phyloP scores from a whole-genome alignment of 257 asterid genomes.

The Anisodus tanguticus region DNA sequence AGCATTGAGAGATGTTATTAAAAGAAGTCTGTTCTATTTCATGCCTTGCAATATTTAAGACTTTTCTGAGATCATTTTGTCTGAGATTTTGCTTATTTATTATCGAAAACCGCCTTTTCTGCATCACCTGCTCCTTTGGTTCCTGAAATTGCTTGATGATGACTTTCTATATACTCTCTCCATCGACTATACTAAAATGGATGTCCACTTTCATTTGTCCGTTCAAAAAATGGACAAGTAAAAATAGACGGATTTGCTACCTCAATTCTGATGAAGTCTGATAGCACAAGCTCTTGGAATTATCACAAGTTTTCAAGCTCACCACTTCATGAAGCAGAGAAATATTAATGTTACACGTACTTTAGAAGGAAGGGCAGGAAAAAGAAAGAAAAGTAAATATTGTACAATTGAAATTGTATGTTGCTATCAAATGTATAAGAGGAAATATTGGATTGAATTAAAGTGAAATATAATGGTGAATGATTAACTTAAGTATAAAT shows the following conservation, averaged over 20 bases:
- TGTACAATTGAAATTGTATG: not conserved
- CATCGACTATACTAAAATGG: too few relatives aligned
- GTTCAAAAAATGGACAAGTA: too few relatives aligned
- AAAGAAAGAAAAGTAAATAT: not conserved
- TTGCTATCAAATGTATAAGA: not conserved
- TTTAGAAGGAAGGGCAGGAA: not conserved
- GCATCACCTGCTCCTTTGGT: not conserved
- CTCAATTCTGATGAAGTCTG: not conserved
- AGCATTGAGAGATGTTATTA: not conserved
- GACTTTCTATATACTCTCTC: not conserved
- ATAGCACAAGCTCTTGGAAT: not conserved
- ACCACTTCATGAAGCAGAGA: not conserved
- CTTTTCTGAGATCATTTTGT: not conserved
- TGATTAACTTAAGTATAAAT: too few relatives aligned
- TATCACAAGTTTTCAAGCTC: not conserved
- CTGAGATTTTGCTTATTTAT: not conserved
- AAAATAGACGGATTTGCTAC: not conserved
- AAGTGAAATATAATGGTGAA: not conserved
- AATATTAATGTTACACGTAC: too few relatives aligned
- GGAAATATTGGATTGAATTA: not conserved
- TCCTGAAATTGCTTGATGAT: not conserved
- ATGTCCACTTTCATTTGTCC: too few relatives aligned
- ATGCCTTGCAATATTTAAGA: not conserved
- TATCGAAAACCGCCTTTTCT: not conserved
- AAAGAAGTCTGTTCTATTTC: not conserved